phyloP scores from a whole-genome alignment of 2,329 filamentous ascomycete species.

The Epichloe sylvatica region DNA sequence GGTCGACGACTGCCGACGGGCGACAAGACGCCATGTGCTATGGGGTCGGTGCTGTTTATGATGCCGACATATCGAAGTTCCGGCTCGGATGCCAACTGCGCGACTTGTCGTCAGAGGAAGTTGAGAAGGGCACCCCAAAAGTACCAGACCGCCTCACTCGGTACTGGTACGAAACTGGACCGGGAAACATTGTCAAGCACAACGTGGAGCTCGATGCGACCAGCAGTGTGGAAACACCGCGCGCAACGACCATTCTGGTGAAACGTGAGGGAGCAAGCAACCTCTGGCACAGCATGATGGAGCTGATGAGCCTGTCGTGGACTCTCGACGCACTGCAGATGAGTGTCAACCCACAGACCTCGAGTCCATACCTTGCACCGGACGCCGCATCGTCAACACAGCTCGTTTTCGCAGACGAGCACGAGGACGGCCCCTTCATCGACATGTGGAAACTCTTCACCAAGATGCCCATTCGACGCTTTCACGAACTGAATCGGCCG shows the following conservation, averaged over 20 bases:
- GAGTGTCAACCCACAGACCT: constrained; percentile 4
- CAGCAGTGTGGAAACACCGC: neutral
- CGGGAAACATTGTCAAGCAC: constrained; percentile 11
- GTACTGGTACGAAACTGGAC: constrained; percentile 21
- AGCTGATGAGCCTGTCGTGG: constrained; percentile 20
- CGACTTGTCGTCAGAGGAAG: neutral
- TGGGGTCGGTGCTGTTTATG: constrained; percentile 2
- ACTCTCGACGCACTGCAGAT: constrained; percentile 21
- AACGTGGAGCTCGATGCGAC: constrained; percentile 7
- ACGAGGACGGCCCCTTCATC: constrained; percentile 20
- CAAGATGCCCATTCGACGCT: constrained; percentile 15
- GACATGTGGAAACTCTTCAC: constrained; percentile 25
- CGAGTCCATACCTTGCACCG: constrained; percentile 10
- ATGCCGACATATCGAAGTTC: neutral
- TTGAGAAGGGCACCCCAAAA: neutral
- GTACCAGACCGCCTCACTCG: constrained; percentile 6
- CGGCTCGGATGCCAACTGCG: constrained; percentile 1
- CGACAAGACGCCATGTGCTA: constrained; percentile 5
- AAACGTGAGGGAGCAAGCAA: constrained; percentile 22
- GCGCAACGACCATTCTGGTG: constrained; percentile 12
- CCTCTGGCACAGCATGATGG: constrained; percentile 22
- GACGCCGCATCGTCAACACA: constrained; percentile 15
- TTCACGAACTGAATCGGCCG: constrained; percentile 11
- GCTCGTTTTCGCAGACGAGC: constrained; percentile 23
- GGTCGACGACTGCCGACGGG: neutral